phyloP scores from a whole-genome alignment of 2,329 filamentous ascomycete species.

The Pseudopithomyces maydicus region DNA sequence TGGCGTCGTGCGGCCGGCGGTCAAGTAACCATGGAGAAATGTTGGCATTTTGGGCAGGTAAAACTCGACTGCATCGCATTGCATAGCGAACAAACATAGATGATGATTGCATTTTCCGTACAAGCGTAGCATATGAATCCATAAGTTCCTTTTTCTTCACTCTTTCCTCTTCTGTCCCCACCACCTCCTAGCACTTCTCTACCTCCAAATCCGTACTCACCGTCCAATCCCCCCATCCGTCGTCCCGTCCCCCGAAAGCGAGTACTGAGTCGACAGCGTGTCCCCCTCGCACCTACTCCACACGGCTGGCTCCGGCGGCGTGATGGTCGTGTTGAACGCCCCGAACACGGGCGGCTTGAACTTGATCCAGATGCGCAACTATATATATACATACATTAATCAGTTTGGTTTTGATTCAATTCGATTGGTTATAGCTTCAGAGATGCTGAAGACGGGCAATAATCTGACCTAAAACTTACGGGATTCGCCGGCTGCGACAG shows the following conservation, averaged over 20 bases:
- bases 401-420: too few relatives aligned
- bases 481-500: too few relatives aligned
- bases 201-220: not conserved
- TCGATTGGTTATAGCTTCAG: too few relatives aligned
- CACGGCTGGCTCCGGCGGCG: not conserved
- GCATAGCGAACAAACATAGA: not conserved
- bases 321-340: not conserved
- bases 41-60: slow-evolving; percentile 4
- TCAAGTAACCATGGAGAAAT: too few relatives aligned
- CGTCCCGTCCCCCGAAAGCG: not conserved
- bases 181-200: not conserved
- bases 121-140: not conserved
- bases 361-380: too few relatives aligned
- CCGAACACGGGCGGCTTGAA: too few relatives aligned
- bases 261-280: not conserved
- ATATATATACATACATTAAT: too few relatives aligned
- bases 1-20: slow-evolving; percentile 32
- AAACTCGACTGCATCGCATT: not conserved
- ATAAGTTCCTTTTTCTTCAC: not conserved
- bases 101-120: too few relatives aligned
- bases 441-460: too few relatives aligned
- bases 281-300: not conserved
- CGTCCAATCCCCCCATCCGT: not conserved
- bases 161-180: not conserved
- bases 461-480: too few relatives aligned